phyloP scores from a whole-genome alignment of 768 basidiomycete genomes.

The Cyathus striatus region DNA sequence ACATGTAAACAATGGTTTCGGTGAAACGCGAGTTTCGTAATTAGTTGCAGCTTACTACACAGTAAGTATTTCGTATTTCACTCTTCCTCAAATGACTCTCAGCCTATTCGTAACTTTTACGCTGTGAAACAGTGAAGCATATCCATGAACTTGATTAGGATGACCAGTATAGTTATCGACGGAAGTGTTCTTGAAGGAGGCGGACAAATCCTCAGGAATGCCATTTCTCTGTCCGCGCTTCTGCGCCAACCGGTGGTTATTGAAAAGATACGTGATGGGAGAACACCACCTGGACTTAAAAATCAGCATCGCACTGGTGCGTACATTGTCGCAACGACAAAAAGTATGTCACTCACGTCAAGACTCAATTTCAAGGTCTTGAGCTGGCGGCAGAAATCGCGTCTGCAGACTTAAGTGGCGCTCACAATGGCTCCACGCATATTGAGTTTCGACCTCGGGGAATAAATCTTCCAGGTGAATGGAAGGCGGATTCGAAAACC shows the following conservation, averaged over 20 bases:
- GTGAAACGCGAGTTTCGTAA: too few species aligned
- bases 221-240: conserved; percentile 61
- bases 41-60: too few species aligned
- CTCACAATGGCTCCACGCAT: conserved; percentile 42
- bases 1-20: too few species aligned
- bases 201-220: conserved; percentile 70
- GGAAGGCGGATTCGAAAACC: conserved; percentile 43
- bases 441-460: conserved; percentile 54
- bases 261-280: conserved; percentile 51
- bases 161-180: conserved; percentile 29
- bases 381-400: conserved; percentile 61
- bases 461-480: conserved; percentile 34
- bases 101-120: too few species aligned
- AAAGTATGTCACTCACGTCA: not conserved
- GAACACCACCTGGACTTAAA: conserved; percentile 61
- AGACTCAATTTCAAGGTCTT: conserved; percentile 38
- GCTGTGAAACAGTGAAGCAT: too few species aligned
- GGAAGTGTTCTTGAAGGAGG: conserved; percentile 57
- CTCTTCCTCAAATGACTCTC: too few species aligned
- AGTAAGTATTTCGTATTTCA: too few species aligned
- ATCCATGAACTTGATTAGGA: conserved; percentile 3
- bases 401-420: conserved; percentile 48
- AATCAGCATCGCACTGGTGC: conserved; percentile 69
- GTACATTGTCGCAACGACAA: not conserved
- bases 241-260: conserved; percentile 57